These are phyloP conservation scores for Epichloe coenophiala DNA, from an alignment of 2,329 filamentous ascomycete genomes.

Conservation along the genomic window DNA sequence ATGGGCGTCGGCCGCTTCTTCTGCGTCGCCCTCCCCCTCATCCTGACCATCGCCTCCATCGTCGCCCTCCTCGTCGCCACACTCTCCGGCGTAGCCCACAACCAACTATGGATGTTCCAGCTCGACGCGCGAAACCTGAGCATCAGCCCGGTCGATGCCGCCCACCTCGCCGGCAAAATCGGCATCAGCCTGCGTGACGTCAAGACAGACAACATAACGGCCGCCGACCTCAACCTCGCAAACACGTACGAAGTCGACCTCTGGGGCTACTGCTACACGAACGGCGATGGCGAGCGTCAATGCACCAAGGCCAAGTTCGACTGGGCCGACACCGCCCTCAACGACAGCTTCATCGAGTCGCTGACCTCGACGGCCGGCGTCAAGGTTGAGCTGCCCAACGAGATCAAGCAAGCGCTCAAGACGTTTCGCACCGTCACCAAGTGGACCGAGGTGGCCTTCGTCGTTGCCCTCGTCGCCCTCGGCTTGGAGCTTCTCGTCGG, in stretches of 20 bases:
- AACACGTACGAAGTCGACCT: conserved; percentile 72
- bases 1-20: conserved; percentile 62
- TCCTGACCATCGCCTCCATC: conserved; percentile 64
- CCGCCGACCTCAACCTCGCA: conserved; percentile 46
- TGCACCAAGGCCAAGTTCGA: conserved; percentile 62
- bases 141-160: conserved; percentile 20
- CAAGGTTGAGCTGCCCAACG: conserved; percentile 52
- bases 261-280: conserved; percentile 72
- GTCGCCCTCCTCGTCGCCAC: conserved; percentile 50
- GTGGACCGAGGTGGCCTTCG: conserved; percentile 75
- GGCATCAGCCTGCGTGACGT: conserved; percentile 11
- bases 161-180: conserved; percentile 20
- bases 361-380: conserved; percentile 34
- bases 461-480: conserved; percentile 58
- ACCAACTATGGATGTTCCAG: conserved; percentile 43
- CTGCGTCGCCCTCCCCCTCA: conserved; percentile 75
- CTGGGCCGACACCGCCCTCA: conserved; percentile 64
- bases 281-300: conserved; percentile 36
- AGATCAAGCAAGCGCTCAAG: conserved; percentile 53
- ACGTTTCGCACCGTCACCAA: conserved; percentile 61
- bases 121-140: conserved; percentile 48
- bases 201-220: conserved; percentile 38
- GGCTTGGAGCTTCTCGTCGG: conserved; percentile 62
- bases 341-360: conserved; percentile 43
- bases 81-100: conserved; percentile 41